Percentiles rank a stretch among this genome's conserved stretches.
Evolutionary conservation across 1,284 basidiomycete species (phyloP).

Genomic region (Apiotrichum veenhuisii): DNA sequence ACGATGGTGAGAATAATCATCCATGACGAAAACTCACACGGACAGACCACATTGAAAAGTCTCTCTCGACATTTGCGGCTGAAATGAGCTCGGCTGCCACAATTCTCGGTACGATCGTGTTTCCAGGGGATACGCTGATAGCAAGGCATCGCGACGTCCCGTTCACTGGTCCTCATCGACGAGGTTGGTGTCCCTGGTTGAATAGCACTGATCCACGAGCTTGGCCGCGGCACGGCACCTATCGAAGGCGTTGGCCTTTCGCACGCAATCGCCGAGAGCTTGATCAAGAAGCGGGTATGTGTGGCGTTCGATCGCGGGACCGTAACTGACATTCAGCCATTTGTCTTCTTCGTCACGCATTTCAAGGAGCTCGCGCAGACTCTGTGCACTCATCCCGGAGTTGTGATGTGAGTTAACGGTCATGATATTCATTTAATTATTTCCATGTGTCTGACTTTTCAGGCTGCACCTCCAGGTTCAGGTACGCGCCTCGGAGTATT

Average conservation of each 20-base stretch:
- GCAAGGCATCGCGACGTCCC: constrained; percentile 66
- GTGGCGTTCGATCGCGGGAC: not conserved
- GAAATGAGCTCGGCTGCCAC: constrained; percentile 87
- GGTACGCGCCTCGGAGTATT: constrained; percentile 52
- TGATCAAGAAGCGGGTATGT: constrained; percentile 67
- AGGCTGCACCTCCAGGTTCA: constrained; percentile 79
- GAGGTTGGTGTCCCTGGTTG: constrained; percentile 61
- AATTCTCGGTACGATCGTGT: constrained; percentile 62
- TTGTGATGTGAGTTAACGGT: constrained; percentile 18
- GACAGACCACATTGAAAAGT: constrained; percentile 63
- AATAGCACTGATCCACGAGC: constrained; percentile 29
- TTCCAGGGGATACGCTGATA: not conserved
- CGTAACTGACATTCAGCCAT: constrained; percentile 57
- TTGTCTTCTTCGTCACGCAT: constrained; percentile 86
- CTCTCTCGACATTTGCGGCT: constrained; percentile 83
- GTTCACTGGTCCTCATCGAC: constrained; percentile 78
- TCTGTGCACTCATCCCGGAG: constrained; percentile 33
- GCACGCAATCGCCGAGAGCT: constrained; percentile 83
- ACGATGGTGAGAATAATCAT: constrained; percentile 57
- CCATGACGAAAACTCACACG: not conserved
- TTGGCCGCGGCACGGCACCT: constrained; percentile 71
- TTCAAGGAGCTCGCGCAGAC: constrained; percentile 44
- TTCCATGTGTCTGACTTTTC: constrained; percentile 7
- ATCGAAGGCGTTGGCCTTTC: constrained; percentile 83
- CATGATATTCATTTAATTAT: not conserved